phyloP scores from a whole-genome alignment of 164 flowering plant genomes.

The Dillenia turbinata region DNA sequence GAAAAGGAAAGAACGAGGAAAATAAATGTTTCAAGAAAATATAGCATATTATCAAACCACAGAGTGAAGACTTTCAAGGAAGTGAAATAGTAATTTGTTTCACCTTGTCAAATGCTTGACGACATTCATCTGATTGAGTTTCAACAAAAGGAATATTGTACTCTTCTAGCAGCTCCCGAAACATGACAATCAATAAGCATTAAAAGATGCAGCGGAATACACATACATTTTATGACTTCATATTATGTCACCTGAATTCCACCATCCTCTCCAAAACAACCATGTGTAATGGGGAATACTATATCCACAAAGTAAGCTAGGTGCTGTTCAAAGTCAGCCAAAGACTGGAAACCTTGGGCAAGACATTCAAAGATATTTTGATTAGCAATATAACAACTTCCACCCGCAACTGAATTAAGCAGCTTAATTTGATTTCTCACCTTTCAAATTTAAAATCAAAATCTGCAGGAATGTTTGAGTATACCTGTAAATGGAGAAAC shows the following conservation, averaged over 20 bases:
- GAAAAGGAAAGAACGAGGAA: neutral
- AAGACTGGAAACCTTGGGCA: conserved; percentile 71
- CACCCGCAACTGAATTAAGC: neutral
- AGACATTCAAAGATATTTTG: conserved; percentile 42
- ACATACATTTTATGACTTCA: neutral
- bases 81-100: neutral
- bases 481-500: conserved; percentile 36
- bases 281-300: conserved; percentile 90
- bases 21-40: conserved; percentile 1
- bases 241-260: conserved; percentile 69
- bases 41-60: neutral
- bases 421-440: conserved; percentile 22
- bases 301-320: conserved; percentile 77
- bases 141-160: conserved; percentile 82
- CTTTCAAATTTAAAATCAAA: conserved; percentile 94
- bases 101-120: conserved; percentile 88
- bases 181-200: conserved; percentile 7
- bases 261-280: conserved; percentile 95
- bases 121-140: conserved; percentile 68
- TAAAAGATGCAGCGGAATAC: neutral
- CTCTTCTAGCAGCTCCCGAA: conserved; percentile 74
- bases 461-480: conserved; percentile 95
- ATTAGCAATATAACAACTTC: too few species aligned
- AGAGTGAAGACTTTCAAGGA: neutral
- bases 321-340: conserved; percentile 73